Evolutionary conservation across 202 grass and related monocot genomes (phyloP), one percentile per base, ranked within the genome.

Genomic region (Musa balbisiana): DNA sequence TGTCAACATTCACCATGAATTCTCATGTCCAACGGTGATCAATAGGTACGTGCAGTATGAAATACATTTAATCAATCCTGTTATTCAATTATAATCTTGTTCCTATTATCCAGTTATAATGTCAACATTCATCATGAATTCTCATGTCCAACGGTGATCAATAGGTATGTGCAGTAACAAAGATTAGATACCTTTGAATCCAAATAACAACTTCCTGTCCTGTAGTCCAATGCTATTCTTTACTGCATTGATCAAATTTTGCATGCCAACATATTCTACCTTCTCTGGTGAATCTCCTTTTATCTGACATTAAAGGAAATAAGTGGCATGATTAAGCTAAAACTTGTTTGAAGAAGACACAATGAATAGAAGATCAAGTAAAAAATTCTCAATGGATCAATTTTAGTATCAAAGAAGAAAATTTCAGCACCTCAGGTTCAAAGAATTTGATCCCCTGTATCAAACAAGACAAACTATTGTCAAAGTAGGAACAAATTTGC

Each of bases 381-480:
- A 69, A 51, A 69, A 49, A 25, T 49, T 69, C 67, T 20, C 2
- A 11, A 56, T 1, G 10, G 1, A 63, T 20, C 1, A 63, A 23
- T 25, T 63, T 63, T 11, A 23, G 26, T 0, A 69, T 19, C 66
- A 69, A 49, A 51, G 67, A 43, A 69, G 17, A 20, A n/a, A 2
- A 51, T 69, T 43, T 1, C 43, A 50, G 67, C 89, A 98, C 94
- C 94, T 94, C 94, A 69, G 94, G 94, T 83, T 90, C 88, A 75
- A 94, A 98, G 79, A 98, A 98, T 70, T 94, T 98, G 75, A 98
- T 92, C 79, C 94, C 94, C 91, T 94, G 88, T 81, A 84, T 78
- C 67, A 72, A 50, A 80, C 3, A 72, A 72, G 20, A 49, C 12
- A 11, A 50, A 49, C 9, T 69, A 2, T 13, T 29, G 49, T 10